Conservation (phyloP, 2,329 filamentous ascomycete genomes). For the Ophiocordyceps camponoti-leonardi region DNA sequence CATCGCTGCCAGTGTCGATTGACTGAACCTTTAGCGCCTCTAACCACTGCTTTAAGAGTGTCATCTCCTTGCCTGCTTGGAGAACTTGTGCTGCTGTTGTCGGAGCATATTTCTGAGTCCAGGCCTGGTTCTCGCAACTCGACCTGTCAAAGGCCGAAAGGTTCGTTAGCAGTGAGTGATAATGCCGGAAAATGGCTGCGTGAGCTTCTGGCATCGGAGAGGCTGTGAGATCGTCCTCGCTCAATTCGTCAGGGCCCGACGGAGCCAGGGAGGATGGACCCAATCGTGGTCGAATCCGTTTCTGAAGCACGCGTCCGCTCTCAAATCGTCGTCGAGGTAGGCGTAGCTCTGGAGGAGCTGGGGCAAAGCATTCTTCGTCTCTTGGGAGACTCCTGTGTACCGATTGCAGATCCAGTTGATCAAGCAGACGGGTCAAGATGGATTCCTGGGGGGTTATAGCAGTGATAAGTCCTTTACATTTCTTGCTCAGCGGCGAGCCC, state of each 20-base stretch:
- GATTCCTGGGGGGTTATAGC: conserved; percentile 23
- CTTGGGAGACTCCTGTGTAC: conserved; percentile 12
- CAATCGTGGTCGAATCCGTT: conserved; percentile 28
- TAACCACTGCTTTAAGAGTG: conserved; percentile 67
- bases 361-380: conserved; percentile 21
- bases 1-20: conserved; percentile 44
- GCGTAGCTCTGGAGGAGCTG: conserved; percentile 30
- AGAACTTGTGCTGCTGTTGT: conserved; percentile 51
- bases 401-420: conserved; percentile 9
- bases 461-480: conserved; percentile 31
- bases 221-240: conserved; percentile 18
- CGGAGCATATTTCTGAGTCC: conserved; percentile 79
- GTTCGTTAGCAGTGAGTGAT: conserved; percentile 37
- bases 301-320: conserved; percentile 35
- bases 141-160: conserved; percentile 70
- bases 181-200: conserved; percentile 41
- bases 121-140: conserved; percentile 54
- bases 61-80: conserved; percentile 53
- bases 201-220: conserved; percentile 21
- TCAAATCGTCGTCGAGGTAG: conserved; percentile 40
- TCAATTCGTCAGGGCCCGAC: conserved; percentile 6
- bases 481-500: conserved; percentile 15
- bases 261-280: conserved; percentile 9
- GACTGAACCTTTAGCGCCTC: conserved; percentile 57
- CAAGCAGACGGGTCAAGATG: conserved; percentile 17